phyloP scores from a whole-genome alignment of 768 basidiomycete species.

The Russula brevipes region DNA sequence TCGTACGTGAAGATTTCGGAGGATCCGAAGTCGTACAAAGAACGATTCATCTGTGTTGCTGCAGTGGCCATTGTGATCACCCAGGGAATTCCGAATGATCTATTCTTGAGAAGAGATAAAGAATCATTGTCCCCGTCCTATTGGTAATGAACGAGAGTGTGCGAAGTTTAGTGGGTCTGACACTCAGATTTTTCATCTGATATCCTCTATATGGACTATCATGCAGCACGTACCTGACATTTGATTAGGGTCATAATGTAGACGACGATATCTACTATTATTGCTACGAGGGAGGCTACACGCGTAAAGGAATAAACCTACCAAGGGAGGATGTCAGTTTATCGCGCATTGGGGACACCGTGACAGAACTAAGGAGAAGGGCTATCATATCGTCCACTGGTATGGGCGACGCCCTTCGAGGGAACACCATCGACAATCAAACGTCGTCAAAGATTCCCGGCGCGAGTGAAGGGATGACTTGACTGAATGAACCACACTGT shows the following conservation, averaged over 20 bases:
- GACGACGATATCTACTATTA: background rate
- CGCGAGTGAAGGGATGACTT: background rate
- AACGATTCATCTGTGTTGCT: background rate
- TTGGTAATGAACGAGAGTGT: background rate
- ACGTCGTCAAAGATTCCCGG: background rate
- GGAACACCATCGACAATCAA: background rate
- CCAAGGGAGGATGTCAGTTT: background rate
- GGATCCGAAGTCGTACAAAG: background rate
- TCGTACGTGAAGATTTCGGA: too few relatives aligned
- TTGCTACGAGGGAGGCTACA: background rate
- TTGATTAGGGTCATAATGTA: background rate
- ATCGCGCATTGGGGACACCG: too few relatives aligned
- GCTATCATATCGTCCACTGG: background rate
- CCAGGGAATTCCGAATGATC: background rate
- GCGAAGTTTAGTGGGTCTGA: background rate
- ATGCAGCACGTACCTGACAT: background rate
- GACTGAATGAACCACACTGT: background rate
- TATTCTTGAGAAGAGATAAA: background rate
- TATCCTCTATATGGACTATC: too few relatives aligned
- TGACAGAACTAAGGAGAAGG: too few relatives aligned
- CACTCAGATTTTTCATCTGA: background rate
- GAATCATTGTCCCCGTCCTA: background rate
- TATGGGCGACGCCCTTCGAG: background rate
- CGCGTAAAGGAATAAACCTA: background rate
- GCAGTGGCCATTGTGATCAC: background rate